Conservation (phyloP, 108 stramenopile genomes). For the Nannochloropsis gaditana region DNA sequence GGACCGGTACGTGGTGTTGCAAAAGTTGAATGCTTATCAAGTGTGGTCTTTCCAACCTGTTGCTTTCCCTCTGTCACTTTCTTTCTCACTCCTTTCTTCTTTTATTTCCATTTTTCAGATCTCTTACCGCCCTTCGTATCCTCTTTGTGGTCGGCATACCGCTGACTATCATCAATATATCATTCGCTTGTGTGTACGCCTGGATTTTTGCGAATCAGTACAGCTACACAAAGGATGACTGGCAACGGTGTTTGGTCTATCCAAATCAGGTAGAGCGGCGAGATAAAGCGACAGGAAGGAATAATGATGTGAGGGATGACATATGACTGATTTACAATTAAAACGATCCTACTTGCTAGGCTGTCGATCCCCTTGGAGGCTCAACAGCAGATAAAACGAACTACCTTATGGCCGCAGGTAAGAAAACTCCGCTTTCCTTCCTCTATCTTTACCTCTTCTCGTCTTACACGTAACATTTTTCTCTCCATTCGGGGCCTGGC, state of each 20-base stretch:
- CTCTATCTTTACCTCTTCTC: neutral
- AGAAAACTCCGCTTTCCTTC: neutral
- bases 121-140: neutral
- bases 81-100: neutral
- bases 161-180: neutral
- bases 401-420: neutral
- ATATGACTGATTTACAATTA: neutral
- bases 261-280: neutral
- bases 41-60: neutral
- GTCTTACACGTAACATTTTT: neutral
- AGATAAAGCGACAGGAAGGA: neutral
- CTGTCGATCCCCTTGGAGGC: neutral
- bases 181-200: neutral
- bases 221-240: neutral
- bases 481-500: neutral
- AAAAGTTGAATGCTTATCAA: neutral
- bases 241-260: conserved; percentile 6
- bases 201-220: neutral
- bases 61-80: neutral
- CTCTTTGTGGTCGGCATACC: neutral
- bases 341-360: neutral
- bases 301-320: neutral
- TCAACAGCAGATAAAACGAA: neutral
- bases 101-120: neutral
- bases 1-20: neutral